Percentiles rank a stretch among this genome's conserved stretches.
phyloP scores from a whole-genome alignment of 371 early-diverging fungal genomes.

The Mortierella sp. region DNA sequence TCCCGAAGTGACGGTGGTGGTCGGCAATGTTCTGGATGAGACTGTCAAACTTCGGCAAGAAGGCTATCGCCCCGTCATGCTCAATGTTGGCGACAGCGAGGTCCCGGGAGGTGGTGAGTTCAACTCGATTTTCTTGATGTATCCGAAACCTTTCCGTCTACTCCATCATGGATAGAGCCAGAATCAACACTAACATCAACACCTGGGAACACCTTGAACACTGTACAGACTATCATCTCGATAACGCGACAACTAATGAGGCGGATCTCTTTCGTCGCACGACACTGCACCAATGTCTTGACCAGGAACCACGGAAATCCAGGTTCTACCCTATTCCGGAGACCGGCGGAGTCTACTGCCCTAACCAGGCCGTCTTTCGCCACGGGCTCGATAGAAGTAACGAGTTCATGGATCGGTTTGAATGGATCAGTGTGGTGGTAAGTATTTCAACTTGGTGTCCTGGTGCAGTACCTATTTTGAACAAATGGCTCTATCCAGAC shows the following conservation, averaged over 20 bases:
- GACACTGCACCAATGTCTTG: slow-evolving; percentile 47
- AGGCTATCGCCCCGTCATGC: slow-evolving; percentile 51
- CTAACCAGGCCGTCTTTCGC: slow-evolving; percentile 52
- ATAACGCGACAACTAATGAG: slow-evolving; percentile 25
- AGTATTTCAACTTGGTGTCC: slow-evolving; percentile 3
- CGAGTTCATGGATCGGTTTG: slow-evolving; percentile 54
- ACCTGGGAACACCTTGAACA: too few species aligned
- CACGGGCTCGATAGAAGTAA: slow-evolving; percentile 27
- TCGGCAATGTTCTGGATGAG: slow-evolving; percentile 49
- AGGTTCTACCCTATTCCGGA: slow-evolving; percentile 46
- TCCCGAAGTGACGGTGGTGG: slow-evolving; percentile 48
- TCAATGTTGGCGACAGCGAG: slow-evolving; percentile 39
- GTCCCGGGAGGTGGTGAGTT: slow-evolving; percentile 48
- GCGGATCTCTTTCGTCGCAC: slow-evolving; percentile 52
- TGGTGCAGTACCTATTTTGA: too few species aligned
- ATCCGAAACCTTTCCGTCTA: too few species aligned
- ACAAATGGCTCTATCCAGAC: too few species aligned
- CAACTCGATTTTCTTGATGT: too few species aligned
- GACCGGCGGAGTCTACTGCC: slow-evolving; percentile 46
- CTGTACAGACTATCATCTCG: slow-evolving; percentile 40
- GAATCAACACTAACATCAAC: too few species aligned
- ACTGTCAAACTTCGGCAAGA: slow-evolving; percentile 45
- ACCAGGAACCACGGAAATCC: slow-evolving; percentile 47
- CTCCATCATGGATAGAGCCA: too few species aligned
- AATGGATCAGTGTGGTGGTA: slow-evolving; percentile 54